Evolutionary conservation across 305 asterid species (phyloP).

Genomic region (Withania somnifera): DNA sequence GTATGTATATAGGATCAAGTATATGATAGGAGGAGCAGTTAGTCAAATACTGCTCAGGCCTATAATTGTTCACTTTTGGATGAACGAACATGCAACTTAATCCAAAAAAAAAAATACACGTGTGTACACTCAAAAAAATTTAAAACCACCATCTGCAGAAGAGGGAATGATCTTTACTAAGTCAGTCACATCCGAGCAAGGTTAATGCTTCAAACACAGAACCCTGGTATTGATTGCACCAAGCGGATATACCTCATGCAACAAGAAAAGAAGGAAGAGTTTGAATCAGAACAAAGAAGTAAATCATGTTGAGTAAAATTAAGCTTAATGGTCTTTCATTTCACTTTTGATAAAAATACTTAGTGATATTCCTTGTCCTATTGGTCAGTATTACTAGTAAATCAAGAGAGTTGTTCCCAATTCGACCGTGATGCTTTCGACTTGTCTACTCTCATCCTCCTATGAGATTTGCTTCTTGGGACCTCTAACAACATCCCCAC

Average conservation of each 20-base stretch:
- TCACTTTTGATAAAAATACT: not conserved
- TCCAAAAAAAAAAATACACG: no score
- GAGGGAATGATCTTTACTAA: not conserved
- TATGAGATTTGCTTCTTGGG: not conserved
- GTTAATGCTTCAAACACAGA: not conserved
- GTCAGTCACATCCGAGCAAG: not conserved
- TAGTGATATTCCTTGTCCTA: not conserved
- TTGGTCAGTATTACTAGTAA: not conserved
- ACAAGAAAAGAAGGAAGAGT: not conserved
- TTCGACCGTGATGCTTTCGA: not conserved
- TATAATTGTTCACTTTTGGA: no score
- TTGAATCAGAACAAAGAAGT: not conserved
- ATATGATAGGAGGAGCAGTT: no score
- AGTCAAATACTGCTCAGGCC: no score
- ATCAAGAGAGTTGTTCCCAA: not conserved
- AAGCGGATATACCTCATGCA: not conserved
- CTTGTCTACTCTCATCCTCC: not conserved
- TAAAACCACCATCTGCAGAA: not conserved
- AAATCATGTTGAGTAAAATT: not conserved
- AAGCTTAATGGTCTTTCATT: not conserved
- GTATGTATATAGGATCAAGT: no score
- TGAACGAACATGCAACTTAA: no score
- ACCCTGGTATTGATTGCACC: not conserved
- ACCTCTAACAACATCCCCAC: not conserved
- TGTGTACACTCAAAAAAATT: not conserved